A percentile compares a stretch with the other conserved stretches of the same genome.
phyloP scores from a whole-genome alignment of 805 yeast species.

The Candida maesae region DNA sequence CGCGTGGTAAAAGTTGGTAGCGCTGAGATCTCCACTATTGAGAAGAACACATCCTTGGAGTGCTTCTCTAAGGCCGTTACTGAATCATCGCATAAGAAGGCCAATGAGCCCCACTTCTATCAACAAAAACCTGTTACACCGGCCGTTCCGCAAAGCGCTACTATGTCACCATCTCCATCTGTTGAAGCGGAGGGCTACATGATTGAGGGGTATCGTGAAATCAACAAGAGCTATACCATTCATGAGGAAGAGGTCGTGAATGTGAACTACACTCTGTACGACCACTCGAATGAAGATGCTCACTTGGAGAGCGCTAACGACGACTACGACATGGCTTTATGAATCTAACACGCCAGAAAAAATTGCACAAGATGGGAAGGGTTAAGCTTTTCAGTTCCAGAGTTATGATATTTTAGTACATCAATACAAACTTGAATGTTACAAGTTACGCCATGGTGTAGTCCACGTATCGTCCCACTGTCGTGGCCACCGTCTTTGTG shows the following conservation, averaged over 20 bases:
- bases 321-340: constrained; percentile 23
- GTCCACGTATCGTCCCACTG: too few species aligned
- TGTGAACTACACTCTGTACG: constrained; percentile 26
- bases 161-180: constrained; percentile 20
- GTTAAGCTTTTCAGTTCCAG: too few species aligned
- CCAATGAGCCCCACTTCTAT: too few species aligned
- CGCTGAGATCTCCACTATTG: constrained; percentile 20
- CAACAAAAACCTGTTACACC: not conserved
- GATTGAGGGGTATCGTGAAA: constrained; percentile 26
- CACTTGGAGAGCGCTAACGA: constrained; percentile 18
- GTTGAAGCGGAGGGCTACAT: constrained; percentile 25
- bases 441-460: too few species aligned
- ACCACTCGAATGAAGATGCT: constrained; percentile 22
- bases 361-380: too few species aligned
- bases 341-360: too few species aligned
- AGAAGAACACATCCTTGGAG: constrained; percentile 13
- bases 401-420: too few species aligned
- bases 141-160: not conserved
- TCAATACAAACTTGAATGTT: too few species aligned
- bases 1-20: constrained; percentile 19
- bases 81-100: not conserved
- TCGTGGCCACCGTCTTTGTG: too few species aligned
- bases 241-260: constrained; percentile 25
- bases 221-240: constrained; percentile 21
- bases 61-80: constrained; percentile 11